Evolutionary conservation across 352 stramenopile genomes (phyloP), one percentile per base, ranked within the genome.

Genomic region (Globisporangium iwayamae): DNA sequence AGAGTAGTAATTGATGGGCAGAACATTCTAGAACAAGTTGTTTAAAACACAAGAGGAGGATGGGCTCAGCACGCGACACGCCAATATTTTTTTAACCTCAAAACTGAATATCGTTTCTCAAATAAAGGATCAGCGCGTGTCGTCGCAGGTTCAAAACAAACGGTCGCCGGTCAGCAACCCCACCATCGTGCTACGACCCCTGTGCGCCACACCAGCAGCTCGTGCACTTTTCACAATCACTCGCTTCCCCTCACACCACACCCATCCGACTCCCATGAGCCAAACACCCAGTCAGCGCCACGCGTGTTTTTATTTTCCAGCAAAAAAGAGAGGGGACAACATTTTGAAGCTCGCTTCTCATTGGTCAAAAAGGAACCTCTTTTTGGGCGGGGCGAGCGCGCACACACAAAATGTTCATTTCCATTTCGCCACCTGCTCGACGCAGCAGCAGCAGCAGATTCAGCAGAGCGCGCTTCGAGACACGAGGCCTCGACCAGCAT

Each of bases 21-120:
- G 55, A 60, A 39, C 13, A 60, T 60, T 60, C 55, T 50, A 60
- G 55, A 60, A 60, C 7, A 60, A 39, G 32, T 13, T 45, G 52
- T 45, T 45, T 45, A 45, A 57, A 57, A 32, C 52, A 45, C 1
- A 45, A 30, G 20, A 25, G 4, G 34, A 14, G 16, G 55, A 51
- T 60, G 34, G 38, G 36, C 16, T 25, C 13, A 46, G 20, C 41
- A 60, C 28, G 39, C 55, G 55, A 60, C 34, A 47, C 55, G 55
- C 16, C 20, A 25, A 10, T 4, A 10, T 22, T 34, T 16, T 57
- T 50, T 25, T 28, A 22, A 51, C 13, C 16, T 22, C 11, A 56
- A 50, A 39, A 38, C 20, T 5, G 4, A 47, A 47, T 11, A 47
- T 22, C 16, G 13, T 45, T 8, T 8, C 16, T 18, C 34, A 32